These are phyloP conservation scores for Sphaerulina musiva DNA, from an alignment of 2,329 filamentous ascomycete species.

Conservation along the genomic window DNA sequence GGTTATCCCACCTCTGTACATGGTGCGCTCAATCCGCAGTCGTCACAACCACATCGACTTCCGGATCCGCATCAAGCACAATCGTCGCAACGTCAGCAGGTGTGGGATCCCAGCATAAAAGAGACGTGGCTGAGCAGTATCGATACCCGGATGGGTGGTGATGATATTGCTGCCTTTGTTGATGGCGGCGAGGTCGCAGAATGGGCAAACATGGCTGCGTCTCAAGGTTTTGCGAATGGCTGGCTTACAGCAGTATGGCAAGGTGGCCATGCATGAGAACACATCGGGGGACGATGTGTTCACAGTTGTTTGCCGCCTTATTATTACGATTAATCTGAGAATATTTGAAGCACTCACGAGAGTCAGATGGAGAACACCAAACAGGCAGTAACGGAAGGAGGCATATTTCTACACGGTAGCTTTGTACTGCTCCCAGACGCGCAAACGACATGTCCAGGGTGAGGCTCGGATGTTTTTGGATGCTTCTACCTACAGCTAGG, in stretches of 20 bases:
- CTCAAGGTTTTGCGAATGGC: constrained; percentile 21
- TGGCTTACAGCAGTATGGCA: constrained; percentile 27
- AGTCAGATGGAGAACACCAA: too few species aligned
- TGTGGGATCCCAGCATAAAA: constrained; percentile 27
- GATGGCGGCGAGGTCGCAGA: constrained; percentile 34
- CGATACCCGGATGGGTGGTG: constrained; percentile 35
- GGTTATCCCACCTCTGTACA: constrained; percentile 15
- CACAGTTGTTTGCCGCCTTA: too few species aligned
- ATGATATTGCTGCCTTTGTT: constrained; percentile 38
- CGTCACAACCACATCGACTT: constrained; percentile 10
- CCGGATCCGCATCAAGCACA: constrained; percentile 12
- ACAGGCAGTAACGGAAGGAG: too few species aligned
- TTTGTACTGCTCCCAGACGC: too few species aligned
- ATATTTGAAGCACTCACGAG: too few species aligned
- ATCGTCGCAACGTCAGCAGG: constrained; percentile 10
- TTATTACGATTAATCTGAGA: too few species aligned
- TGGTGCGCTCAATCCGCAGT: constrained; percentile 5
- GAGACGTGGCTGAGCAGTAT: constrained; percentile 35
- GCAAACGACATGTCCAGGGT: too few species aligned
- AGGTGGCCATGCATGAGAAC: constrained; percentile 6
- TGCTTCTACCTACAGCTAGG: too few species aligned
- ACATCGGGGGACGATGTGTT: too few species aligned
- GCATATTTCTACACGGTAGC: too few species aligned
- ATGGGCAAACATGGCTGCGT: constrained; percentile 28
- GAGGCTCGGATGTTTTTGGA: too few species aligned